These are phyloP conservation scores for Camellia japonica DNA, from an alignment of 148 eudicot species.

Conservation along the genomic window DNA sequence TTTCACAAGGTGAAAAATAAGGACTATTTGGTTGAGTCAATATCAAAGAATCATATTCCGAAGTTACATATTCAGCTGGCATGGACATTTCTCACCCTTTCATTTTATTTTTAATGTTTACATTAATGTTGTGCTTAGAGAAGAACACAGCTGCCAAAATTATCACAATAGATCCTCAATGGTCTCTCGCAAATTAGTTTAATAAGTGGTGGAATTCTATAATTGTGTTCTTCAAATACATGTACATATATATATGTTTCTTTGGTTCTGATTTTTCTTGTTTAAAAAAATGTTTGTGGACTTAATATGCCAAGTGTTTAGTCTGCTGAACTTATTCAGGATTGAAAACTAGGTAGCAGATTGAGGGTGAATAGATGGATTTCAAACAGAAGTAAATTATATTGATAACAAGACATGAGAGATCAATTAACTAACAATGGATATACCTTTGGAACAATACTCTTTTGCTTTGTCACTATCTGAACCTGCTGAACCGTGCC, in stretches of 20 bases:
- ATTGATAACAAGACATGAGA: neutral
- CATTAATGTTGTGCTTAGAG: neutral
- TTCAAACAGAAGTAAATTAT: neutral
- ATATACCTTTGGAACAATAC: slow-evolving; percentile 27
- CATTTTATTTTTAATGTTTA: no score
- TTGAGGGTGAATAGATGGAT: neutral
- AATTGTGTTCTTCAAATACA: neutral
- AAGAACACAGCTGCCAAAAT: no score
- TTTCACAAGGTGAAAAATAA: neutral
- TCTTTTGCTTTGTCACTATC: slow-evolving; percentile 20
- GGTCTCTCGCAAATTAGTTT: neutral
- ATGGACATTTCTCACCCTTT: neutral
- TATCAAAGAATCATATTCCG: neutral
- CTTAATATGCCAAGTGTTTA: neutral
- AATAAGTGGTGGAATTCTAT: neutral
- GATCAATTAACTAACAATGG: slow-evolving; percentile 1
- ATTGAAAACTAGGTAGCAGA: neutral
- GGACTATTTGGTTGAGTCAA: neutral
- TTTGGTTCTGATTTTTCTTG: no score
- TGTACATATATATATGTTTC: no score
- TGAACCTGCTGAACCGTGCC: slow-evolving; percentile 20
- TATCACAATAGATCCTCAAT: no score
- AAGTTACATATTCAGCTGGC: neutral
- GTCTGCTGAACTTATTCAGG: neutral
- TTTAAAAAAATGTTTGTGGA: neutral